Percentiles rank a stretch among this genome's conserved stretches.
phyloP scores from a whole-genome alignment of 192 early-diverging fungal species.

The Globomyces pollinis-pini region DNA sequence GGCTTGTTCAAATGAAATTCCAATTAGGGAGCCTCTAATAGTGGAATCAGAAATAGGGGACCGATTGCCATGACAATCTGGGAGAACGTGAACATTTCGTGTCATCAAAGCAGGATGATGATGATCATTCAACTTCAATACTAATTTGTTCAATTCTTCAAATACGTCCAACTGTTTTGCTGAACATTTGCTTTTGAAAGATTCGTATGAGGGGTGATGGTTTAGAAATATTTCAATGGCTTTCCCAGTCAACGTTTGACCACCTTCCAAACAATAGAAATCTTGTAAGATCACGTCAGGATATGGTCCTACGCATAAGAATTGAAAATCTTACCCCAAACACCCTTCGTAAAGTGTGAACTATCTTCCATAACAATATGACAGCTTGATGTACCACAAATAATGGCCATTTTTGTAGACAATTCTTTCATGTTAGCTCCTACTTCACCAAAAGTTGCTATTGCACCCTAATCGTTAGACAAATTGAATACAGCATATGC shows the following conservation, averaged over 20 bases:
- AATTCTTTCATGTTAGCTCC: neutral
- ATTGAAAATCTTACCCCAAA: conserved; percentile 31
- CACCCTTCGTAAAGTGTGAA: conserved; percentile 52
- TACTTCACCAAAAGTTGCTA: conserved; percentile 29
- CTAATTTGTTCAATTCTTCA: conserved; percentile 44
- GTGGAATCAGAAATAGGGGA: conserved; percentile 60
- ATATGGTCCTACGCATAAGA: conserved; percentile 61
- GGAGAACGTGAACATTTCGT: conserved; percentile 51
- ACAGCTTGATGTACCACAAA: conserved; percentile 55
- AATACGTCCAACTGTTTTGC: conserved; percentile 28
- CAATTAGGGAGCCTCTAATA: conserved; percentile 50
- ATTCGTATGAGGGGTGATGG: conserved; percentile 45
- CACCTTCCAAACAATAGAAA: conserved; percentile 59
- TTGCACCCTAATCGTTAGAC: conserved; percentile 1
- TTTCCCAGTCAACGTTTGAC: conserved; percentile 65
- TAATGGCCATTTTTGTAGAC: conserved; percentile 41
- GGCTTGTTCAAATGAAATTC: conserved; percentile 21
- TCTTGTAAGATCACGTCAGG: conserved; percentile 44
- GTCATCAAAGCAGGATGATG: conserved; percentile 15
- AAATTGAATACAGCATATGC: conserved; percentile 49
- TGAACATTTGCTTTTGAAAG: conserved; percentile 20
- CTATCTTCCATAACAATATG: conserved; percentile 50
- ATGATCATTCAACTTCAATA: conserved; percentile 23
- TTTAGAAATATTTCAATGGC: conserved; percentile 53
- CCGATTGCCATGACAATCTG: conserved; percentile 74